A percentile compares a stretch with the other conserved stretches of the same genome.
Conservation (phyloP, 345 rosid species). For the Gossypium bickii region DNA sequence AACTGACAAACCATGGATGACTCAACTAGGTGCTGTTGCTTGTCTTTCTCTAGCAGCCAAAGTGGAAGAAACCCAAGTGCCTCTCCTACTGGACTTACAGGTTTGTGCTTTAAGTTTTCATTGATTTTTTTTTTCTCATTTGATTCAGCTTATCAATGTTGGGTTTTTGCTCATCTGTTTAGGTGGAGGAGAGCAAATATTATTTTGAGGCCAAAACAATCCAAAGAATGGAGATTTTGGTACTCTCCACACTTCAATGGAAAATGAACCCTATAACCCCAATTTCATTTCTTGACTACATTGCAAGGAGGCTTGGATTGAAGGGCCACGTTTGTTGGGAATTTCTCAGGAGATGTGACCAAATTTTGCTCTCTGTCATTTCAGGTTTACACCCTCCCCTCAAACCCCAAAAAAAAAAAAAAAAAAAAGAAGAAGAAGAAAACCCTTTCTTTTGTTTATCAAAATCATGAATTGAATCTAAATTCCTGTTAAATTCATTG, state of each 20-base stretch:
- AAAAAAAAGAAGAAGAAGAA: background rate
- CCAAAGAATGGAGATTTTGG: conserved; percentile 68
- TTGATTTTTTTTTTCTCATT: background rate
- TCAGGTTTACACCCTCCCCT: conserved; percentile 32
- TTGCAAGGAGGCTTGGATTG: conserved; percentile 59
- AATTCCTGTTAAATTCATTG: background rate
- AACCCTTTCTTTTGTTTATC: background rate
- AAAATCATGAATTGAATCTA: background rate
- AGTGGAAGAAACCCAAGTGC: conserved; percentile 57
- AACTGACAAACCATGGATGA: conserved; percentile 56
- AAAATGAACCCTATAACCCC: conserved; percentile 75
- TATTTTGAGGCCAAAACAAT: conserved; percentile 59
- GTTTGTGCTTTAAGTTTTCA: conserved; percentile 21
- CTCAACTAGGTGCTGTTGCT: conserved; percentile 65
- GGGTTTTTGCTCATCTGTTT: conserved; percentile 11
- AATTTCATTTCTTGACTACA: conserved; percentile 52
- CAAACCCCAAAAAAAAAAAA: no score
- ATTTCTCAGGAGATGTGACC: conserved; percentile 50
- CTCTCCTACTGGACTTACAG: conserved; percentile 63
- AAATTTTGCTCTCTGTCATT: conserved; percentile 36
- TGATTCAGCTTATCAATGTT: conserved; percentile 8
- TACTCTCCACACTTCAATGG: conserved; percentile 69
- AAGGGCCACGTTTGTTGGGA: conserved; percentile 46
- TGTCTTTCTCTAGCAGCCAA: conserved; percentile 75
- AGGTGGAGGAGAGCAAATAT: conserved; percentile 55